Percentiles rank a stretch among this genome's conserved stretches.
phyloP scores from a whole-genome alignment of 257 asterid genomes.

The Marsdenia floribunda region DNA sequence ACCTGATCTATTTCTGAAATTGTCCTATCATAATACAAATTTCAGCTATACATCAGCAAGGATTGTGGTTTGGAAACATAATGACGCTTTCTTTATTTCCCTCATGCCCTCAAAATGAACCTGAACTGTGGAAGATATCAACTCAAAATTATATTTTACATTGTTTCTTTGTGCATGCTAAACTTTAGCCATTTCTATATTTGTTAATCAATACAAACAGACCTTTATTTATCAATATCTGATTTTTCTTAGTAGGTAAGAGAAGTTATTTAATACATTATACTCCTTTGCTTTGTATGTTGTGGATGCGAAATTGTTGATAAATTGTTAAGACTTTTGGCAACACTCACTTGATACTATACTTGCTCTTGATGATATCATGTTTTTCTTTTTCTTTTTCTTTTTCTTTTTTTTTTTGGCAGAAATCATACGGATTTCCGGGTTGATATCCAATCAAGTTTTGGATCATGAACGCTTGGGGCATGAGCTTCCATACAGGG shows the following conservation, averaged over 20 bases:
- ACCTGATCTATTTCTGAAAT: neutral
- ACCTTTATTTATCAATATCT: neutral
- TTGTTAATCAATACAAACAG: neutral
- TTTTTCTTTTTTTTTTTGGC: conserved; percentile 7
- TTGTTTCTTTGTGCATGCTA: neutral
- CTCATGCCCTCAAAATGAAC: neutral
- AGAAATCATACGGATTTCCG: conserved; percentile 58
- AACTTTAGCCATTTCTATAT: neutral
- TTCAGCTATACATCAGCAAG: neutral
- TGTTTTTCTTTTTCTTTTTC: neutral
- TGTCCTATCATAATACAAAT: neutral
- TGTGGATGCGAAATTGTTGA: neutral
- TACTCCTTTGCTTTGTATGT: neutral
- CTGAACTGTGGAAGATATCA: neutral
- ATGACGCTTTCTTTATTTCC: neutral
- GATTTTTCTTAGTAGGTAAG: neutral
- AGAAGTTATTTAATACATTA: neutral
- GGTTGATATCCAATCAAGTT: conserved; percentile 42
- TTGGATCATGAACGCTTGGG: conserved; percentile 55
- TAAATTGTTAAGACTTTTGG: neutral
- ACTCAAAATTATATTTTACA: neutral
- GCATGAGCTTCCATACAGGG: conserved; percentile 39
- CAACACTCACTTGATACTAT: neutral
- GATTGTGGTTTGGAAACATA: neutral
- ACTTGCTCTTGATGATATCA: conserved; percentile 4